Evolutionary conservation across 2,329 filamentous ascomycete species (phyloP).

Genomic region (Teratosphaeria zuluensis): DNA sequence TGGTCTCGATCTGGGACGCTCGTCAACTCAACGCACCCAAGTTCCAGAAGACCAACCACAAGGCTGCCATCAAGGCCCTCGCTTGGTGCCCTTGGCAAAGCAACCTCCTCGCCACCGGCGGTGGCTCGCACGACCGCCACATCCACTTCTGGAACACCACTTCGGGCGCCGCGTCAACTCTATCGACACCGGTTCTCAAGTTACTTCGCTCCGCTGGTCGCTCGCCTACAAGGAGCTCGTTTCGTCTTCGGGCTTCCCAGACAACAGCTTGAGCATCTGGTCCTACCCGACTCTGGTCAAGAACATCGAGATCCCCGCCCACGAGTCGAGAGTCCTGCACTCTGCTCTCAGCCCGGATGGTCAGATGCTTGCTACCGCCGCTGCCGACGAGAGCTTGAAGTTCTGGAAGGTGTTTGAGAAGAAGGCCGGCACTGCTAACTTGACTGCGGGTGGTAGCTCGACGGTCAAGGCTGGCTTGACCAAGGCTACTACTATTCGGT

Average conservation of each 20-base stretch:
- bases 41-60: slow-evolving; percentile 99
- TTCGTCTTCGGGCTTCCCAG: slow-evolving; percentile 94
- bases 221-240: slow-evolving; percentile 96
- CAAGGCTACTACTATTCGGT: slow-evolving; percentile 72
- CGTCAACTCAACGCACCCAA: slow-evolving; percentile 87
- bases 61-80: slow-evolving; percentile 94
- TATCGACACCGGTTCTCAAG: slow-evolving; percentile 96
- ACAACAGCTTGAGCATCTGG: slow-evolving; percentile 98
- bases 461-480: slow-evolving; percentile 69
- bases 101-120: slow-evolving; percentile 91
- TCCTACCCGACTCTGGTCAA: slow-evolving; percentile 95
- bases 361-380: slow-evolving; percentile 93
- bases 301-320: slow-evolving; percentile 94
- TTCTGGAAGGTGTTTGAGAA: slow-evolving; percentile 99
- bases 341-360: slow-evolving; percentile 94
- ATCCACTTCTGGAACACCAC: slow-evolving; percentile 99
- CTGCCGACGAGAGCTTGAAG: slow-evolving; percentile 93
- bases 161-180: slow-evolving; percentile 96
- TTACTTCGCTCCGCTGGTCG: slow-evolving; percentile 93
- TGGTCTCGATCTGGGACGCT: slow-evolving; percentile 98
- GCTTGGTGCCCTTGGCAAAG: slow-evolving; percentile 99
- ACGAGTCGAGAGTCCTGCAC: slow-evolving; percentile 93
- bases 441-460: slow-evolving; percentile 56
- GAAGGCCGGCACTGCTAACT: slow-evolving; percentile 67
- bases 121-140: slow-evolving; percentile 90